Evolutionary conservation across 73 alveolate species (phyloP).

Genomic region (Stentor roeselii): DNA sequence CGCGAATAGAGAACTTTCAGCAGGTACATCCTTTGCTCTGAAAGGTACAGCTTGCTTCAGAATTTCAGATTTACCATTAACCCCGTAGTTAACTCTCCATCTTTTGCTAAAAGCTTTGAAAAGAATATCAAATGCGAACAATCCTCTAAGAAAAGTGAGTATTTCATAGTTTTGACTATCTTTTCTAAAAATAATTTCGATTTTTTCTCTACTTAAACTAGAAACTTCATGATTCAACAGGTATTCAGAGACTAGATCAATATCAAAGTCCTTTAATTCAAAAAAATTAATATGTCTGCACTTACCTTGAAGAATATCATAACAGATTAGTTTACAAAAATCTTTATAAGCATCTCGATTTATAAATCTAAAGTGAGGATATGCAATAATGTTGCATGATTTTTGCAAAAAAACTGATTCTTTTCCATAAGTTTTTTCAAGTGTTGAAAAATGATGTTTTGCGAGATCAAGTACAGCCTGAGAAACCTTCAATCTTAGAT

Average conservation of each 20-base stretch:
- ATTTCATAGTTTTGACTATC: neutral
- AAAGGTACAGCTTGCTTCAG: slow-evolving; percentile 18
- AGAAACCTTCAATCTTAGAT: neutral
- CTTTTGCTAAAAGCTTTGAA: neutral
- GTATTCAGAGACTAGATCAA: neutral
- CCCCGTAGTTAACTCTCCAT: neutral
- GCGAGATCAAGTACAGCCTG: neutral
- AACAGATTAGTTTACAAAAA: neutral
- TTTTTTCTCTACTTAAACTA: too few relatives aligned
- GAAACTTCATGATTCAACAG: neutral
- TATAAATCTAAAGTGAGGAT: neutral
- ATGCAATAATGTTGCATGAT: neutral
- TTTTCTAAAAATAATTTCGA: neutral
- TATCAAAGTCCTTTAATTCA: too few relatives aligned
- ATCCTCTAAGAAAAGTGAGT: neutral
- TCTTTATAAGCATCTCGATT: neutral
- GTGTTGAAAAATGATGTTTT: too few relatives aligned
- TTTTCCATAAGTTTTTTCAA: neutral
- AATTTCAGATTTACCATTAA: neutral
- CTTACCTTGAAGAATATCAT: neutral
- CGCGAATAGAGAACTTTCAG: slow-evolving; percentile 22
- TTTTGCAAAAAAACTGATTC: neutral
- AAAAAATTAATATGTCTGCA: neutral
- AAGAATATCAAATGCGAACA: neutral
- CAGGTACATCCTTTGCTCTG: slow-evolving; percentile 30